Evolutionary conservation across 495 filamentous ascomycete genomes (phyloP).

Genomic region (Physcia stellaris): DNA sequence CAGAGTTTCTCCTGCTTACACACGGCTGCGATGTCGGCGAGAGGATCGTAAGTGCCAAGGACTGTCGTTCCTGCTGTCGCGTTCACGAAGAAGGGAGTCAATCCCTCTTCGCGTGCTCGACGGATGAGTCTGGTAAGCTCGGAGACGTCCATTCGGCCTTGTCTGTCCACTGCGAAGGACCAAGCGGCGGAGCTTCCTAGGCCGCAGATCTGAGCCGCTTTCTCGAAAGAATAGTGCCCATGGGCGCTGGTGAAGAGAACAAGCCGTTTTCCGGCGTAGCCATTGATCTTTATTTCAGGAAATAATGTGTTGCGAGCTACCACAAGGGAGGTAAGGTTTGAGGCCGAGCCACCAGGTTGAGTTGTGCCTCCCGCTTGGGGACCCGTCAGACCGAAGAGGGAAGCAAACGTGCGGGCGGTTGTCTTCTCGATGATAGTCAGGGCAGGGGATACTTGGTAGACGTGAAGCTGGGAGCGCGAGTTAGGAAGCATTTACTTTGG

Average conservation of each 20-base stretch:
- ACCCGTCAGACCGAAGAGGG: constrained; percentile 60
- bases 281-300: constrained; percentile 57
- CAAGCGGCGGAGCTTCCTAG: constrained; percentile 62
- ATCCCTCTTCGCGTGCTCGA: constrained; percentile 43
- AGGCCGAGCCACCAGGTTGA: constrained; percentile 74
- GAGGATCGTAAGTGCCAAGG: constrained; percentile 76
- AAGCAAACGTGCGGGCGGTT: constrained; percentile 53
- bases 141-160: constrained; percentile 55
- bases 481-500: background rate
- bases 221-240: constrained; percentile 90
- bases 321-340: constrained; percentile 77
- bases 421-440: constrained; percentile 75
- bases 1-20: constrained; percentile 63
- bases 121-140: constrained; percentile 49
- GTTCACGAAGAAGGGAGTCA: constrained; percentile 88
- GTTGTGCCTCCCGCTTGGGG: constrained; percentile 70
- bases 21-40: constrained; percentile 54
- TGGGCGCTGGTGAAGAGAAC: constrained; percentile 81
- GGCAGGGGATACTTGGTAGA: constrained; percentile 82
- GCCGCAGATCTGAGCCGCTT: constrained; percentile 77
- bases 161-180: constrained; percentile 56
- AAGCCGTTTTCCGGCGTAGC: constrained; percentile 48
- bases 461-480: constrained; percentile 63
- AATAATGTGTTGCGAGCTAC: constrained; percentile 80
- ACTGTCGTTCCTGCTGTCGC: constrained; percentile 93